Evolutionary conservation across 2,329 filamentous ascomycete genomes (phyloP), one percentile per base, ranked within the genome.

Genomic region (Tolypocladium capitatum): DNA sequence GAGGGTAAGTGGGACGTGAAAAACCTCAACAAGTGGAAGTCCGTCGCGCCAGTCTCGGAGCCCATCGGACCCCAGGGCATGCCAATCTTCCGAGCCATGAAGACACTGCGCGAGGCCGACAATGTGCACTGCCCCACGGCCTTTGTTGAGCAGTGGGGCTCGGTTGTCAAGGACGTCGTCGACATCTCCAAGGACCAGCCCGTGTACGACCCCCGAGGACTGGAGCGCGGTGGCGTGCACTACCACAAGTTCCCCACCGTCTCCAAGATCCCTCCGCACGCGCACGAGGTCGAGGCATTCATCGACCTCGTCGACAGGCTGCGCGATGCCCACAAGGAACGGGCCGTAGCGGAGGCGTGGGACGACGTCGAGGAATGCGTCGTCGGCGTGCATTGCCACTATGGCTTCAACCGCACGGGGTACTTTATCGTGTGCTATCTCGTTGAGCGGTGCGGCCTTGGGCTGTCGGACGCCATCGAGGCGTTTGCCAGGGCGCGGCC

Each of bases 1-100:
- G 86, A 89, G 55, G 90, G 90, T 3, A 97, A 97, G 68, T 97
- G 91, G 91, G 91, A 96, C 60, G 88, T 97, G 55, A 97, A 97
- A 68, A 97, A 97, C 59, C 73, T 96, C 11, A 81, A 78, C 50
- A 97, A 97, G 61, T 97, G 91, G 91, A 78, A 86, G 63, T 80
- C 80, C 18, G 84, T 94, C 1, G 66, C 71, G 1, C 85, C 89
- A 0, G 86, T 94, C 1, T 94, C 86, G 0, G 74, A 76, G 1
- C 81, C 83, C 4, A 92, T 97, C 50, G 86, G 77, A 3, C 65
- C 59, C 6, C 30, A 45, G 7, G 59, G 51, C 34, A 52, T 53
- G 0, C 79, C 80, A 14, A 72, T 89, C 5, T 96, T 96, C 61
- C 81, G 86, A 27, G 90, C 88, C 3, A 84, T 96, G 75, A 96